phyloP scores from a whole-genome alignment of 306 rosid species.

The Vicia faba region DNA sequence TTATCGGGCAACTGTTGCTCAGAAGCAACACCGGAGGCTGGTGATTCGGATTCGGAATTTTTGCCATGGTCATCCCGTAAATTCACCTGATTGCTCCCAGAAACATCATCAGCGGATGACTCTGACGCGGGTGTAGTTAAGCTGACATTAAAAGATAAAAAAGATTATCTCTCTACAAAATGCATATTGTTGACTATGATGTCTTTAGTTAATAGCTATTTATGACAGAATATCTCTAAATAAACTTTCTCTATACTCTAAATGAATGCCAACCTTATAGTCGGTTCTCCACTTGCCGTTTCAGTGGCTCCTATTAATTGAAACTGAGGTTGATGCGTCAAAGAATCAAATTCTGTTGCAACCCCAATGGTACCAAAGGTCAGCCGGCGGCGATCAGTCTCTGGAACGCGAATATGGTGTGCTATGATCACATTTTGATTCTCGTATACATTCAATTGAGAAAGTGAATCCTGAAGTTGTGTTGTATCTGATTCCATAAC shows the following conservation, averaged over 20 bases:
- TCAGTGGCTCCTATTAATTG: conserved; percentile 53
- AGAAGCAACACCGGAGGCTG: conserved; percentile 56
- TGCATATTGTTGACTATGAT: conserved; percentile 1
- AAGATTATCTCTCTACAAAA: conserved; percentile 29
- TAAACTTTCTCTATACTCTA: neutral
- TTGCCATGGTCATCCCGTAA: conserved; percentile 56
- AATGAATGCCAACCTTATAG: conserved; percentile 59
- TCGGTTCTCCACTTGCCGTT: conserved; percentile 54
- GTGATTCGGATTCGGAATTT: conserved; percentile 63
- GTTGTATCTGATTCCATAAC: conserved; percentile 55
- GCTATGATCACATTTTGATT: conserved; percentile 87
- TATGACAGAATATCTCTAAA: neutral
- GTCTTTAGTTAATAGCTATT: neutral
- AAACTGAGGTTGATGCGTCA: conserved; percentile 48
- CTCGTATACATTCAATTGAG: conserved; percentile 58
- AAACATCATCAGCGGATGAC: conserved; percentile 61
- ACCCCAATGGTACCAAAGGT: conserved; percentile 94
- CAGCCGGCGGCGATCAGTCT: conserved; percentile 72
- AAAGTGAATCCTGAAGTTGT: conserved; percentile 63
- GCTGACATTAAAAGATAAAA: conserved; percentile 54
- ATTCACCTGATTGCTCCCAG: conserved; percentile 60
- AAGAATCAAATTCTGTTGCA: conserved; percentile 64
- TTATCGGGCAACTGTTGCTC: conserved; percentile 72
- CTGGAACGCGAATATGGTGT: conserved; percentile 85
- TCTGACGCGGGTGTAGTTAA: conserved; percentile 57